Base-by-base conservation (phyloP, 495 filamentous ascomycete species). In the Cladorrhinum samala region DNA sequence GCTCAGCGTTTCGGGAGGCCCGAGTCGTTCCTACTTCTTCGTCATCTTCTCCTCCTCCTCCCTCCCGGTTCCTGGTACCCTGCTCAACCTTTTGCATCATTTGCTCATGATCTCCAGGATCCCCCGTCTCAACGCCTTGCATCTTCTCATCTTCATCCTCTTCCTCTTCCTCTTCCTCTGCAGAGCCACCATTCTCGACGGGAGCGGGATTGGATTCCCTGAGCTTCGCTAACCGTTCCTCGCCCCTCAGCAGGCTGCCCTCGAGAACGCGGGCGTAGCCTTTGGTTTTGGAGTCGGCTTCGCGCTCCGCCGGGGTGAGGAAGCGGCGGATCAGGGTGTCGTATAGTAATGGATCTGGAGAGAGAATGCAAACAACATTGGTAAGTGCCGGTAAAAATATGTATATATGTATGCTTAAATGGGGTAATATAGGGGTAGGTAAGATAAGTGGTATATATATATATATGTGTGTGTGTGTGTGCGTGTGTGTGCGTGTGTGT, bases 321-420 rank as follows among this genome's bases (percentile, higher is more conserved):
- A 91, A 91, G 55, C 84, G 85, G 41, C 87, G 83, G 59, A 94
- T 81, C 13, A 91, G 74, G 49, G 81, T 79, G 63, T 92, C 88
- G 71, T 94, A 91, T 40, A 90, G 77, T 19, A 91, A 72, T 0
- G 88, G 87, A 67, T 91, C 87, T 86, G 70, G 46, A 56, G 86
- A 70, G 46, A 56, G 24, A 41, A 52, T 60, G 17, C 25, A 18
- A 42, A 43, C n/a, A n/a, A n/a, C n/a, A n/a, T n/a, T n/a, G n/a
- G n/a, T 2, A 17, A 36, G 27, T 33, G 45, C 30, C 18, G 21
- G 23, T 16, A n/a, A 24, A 44, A 18, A 40, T 11, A 42, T 17
- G 17, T 9, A 36, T 19, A 43, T 25, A 33, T 0, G 25, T 40
- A 13, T 19, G n/a, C 9, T 1, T 33, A 7, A 17, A 3, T 16